Base-by-base conservation (phyloP, 495 filamentous ascomycete genomes). In the Aspergillus sclerotiicarbonarius region DNA sequence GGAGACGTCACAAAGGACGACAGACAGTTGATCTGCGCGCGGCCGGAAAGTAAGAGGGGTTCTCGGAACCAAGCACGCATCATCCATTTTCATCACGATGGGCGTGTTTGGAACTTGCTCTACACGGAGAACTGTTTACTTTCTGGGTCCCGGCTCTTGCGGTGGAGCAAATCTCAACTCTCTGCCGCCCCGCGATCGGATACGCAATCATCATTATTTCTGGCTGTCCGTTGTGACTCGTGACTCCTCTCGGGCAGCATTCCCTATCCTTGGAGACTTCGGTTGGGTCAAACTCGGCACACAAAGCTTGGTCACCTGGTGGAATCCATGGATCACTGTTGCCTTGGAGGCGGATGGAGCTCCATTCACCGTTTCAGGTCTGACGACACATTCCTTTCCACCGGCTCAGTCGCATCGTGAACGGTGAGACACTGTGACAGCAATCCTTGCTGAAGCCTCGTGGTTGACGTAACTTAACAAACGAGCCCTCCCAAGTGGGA, bases 51-150 rank as follows among this genome's bases (percentile, higher is more conserved):
- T 13, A 8, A 21, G 44, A 21, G 8, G 44, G 18, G 5, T 3
- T 25, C 25, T 25, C 25, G 25, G 25, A 25, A 25, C 25, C 25
- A 25, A 25, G 25, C 25, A 25, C 13, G 19, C 6, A 20, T 46
- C 18, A 8, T 3, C 16, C 44, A 13, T 10, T 2, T 4, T 21
- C 18, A 21, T 20, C 44, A 46, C n/a, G 18, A 4, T 21, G 8
- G 15, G 21, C 8, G 29, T 62, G 62, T 65, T 65, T 61, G 50
- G 62, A 57, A 56, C 32, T 65, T 62, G 45, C 63, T 62, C 48
- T 41, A 60, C 56, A 39, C 50, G 63, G 63, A 57, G 62, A 37
- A 61, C 31, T 62, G 59, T 65, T 65, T 65, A 65, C 54, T 21
- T 57, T 50, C 30, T 45, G 15, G 32, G 51, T 37, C 32, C 55